Base-by-base conservation (phyloP, 257 asterid species). In the Solanum verrucosum region DNA sequence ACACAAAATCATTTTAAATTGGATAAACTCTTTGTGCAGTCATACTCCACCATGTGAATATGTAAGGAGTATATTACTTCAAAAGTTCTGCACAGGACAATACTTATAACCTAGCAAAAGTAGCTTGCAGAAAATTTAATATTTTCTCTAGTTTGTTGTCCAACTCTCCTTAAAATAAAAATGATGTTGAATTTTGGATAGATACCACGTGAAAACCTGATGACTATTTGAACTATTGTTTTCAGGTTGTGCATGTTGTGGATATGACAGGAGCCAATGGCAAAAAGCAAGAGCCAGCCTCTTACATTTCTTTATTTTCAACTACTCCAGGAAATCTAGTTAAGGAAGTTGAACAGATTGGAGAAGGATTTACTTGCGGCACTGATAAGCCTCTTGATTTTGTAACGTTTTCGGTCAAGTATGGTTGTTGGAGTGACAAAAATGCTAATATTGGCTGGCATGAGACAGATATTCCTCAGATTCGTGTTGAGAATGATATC, bases 221-320 rank as follows among this genome's bases (percentile, higher is more conserved):
- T 40, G 29, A 72, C 34, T 46, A 15, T 44, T 86, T n/a, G 67
- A 44, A 44, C 84, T 46, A 44, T 27, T 79, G 18, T 87, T 71
- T 87, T 86, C 94, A 96, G 99, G 96, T 94, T 37, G 99, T 97
- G 89, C 99, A 97, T 79, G 98, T 96, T 27, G 96, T 97, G 87
- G 96, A 96, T 89, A 89, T 95, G 63, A 91, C 91, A 4, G 92
- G 90, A 90, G 71, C 42, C 16, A 83, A 71, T 20, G 90, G 84
- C 31, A 91, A 89, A 84, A 91, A 87, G 60, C 87, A 60, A 20
- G 96, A 93, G 86, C 97, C 96, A 4, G 88, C 87, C 34, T 93
- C 99, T 1, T 92, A 91, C 87, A 88, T 96, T 65, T 94, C 98
- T 67, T 87, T 97, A 75, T 96, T 97, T 88, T 97, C 99, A 37